phyloP scores from a whole-genome alignment of 768 basidiomycete species.

The Tulasnella sp. region DNA sequence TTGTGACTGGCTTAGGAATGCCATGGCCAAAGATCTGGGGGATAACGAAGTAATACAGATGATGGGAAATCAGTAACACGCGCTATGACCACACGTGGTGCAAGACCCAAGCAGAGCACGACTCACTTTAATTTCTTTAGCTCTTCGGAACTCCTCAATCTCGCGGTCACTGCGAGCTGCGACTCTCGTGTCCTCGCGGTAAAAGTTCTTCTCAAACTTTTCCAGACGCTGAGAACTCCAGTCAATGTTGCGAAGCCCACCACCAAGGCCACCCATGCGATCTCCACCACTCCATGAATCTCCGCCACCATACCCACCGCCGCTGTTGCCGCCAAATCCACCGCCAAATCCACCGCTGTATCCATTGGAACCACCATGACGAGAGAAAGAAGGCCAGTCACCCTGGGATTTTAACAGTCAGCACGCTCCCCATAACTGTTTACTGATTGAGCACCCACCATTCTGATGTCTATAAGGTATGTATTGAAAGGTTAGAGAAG shows the following conservation, averaged over 20 bases:
- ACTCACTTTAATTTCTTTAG: constrained; percentile 76
- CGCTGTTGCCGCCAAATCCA: constrained; percentile 32
- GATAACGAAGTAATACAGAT: no score
- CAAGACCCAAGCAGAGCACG: neutral
- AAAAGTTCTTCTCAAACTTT: constrained; percentile 97
- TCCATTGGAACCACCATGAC: constrained; percentile 26
- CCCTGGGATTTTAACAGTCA: neutral
- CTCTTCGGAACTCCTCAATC: constrained; percentile 70
- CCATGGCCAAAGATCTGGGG: constrained; percentile 73
- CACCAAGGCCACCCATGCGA: constrained; percentile 70
- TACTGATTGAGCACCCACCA: constrained; percentile 8
- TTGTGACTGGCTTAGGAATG: constrained; percentile 78
- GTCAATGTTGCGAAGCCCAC: constrained; percentile 69
- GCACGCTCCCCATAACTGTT: neutral
- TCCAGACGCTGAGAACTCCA: constrained; percentile 64
- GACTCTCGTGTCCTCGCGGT: constrained; percentile 80
- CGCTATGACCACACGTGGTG: constrained; percentile 4
- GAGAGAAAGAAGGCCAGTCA: constrained; percentile 11
- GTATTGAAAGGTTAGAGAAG: no score
- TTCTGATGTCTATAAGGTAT: constrained; percentile 9
- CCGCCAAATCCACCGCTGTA: constrained; percentile 27
- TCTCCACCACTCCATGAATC: constrained; percentile 42
- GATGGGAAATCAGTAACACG: no score
- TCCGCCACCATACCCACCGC: constrained; percentile 42
- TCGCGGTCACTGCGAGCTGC: constrained; percentile 66